Percentiles rank a stretch among this genome's conserved stretches.
phyloP scores from a whole-genome alignment of 129 eudicot genomes.

The Artemisia tridentata region DNA sequence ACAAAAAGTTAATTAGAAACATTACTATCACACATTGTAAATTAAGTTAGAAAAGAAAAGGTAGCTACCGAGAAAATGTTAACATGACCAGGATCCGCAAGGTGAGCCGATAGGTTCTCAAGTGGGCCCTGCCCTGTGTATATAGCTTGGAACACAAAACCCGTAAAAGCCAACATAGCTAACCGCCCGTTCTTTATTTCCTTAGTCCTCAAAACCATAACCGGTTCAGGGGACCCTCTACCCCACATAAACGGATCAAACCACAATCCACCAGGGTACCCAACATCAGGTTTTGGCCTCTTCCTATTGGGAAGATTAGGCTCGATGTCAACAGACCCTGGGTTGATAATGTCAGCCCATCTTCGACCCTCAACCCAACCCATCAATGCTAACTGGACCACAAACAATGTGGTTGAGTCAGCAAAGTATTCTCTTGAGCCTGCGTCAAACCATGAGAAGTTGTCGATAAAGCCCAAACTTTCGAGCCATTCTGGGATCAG shows the following conservation, averaged over 20 bases:
- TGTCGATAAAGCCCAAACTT: slow-evolving; percentile 60
- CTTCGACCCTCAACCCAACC: slow-evolving; percentile 97
- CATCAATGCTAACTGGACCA: slow-evolving; percentile 75
- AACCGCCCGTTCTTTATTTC: slow-evolving; percentile 95
- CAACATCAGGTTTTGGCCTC: slow-evolving; percentile 78
- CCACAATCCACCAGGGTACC: slow-evolving; percentile 96
- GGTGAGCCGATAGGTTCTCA: slow-evolving; percentile 69
- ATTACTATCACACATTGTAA: not conserved
- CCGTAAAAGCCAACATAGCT: slow-evolving; percentile 88
- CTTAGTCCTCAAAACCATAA: slow-evolving; percentile 89
- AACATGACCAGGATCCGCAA: slow-evolving; percentile 93
- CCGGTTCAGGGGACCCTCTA: slow-evolving; percentile 81
- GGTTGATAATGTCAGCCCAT: slow-evolving; percentile 87
- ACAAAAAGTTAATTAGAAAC: not conserved
- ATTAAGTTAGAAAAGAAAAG: not conserved
- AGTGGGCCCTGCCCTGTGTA: slow-evolving; percentile 90
- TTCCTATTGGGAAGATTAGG: slow-evolving; percentile 60
- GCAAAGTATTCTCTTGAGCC: slow-evolving; percentile 82
- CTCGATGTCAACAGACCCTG: slow-evolving; percentile 82
- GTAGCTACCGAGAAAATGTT: slow-evolving; percentile 72
- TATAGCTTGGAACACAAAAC: slow-evolving; percentile 79
- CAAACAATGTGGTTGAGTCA: slow-evolving; percentile 72
- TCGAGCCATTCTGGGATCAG: slow-evolving; percentile 84
- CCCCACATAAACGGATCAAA: slow-evolving; percentile 93
- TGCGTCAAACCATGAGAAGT: slow-evolving; percentile 73